phyloP scores from a whole-genome alignment of 352 stramenopile species.

The Pythium aquatile region DNA sequence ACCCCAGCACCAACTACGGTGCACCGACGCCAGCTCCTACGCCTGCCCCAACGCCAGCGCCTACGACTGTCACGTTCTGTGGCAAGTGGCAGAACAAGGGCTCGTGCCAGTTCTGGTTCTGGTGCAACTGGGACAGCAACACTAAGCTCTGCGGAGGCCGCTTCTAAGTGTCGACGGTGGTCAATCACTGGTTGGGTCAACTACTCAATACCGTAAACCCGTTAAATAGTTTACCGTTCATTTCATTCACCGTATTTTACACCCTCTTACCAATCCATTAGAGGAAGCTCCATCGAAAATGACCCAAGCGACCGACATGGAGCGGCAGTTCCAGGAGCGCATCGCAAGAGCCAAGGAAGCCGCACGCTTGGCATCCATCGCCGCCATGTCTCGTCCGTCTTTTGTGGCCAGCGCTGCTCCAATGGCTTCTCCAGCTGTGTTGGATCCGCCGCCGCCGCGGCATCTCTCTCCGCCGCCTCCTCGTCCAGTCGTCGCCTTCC shows the following conservation, averaged over 20 bases:
- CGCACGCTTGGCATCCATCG: conserved; percentile 49
- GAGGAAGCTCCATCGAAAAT: neutral
- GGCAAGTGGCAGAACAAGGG: conserved; percentile 12
- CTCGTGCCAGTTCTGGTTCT: conserved; percentile 24
- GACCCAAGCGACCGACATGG: conserved; percentile 6
- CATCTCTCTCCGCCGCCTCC: neutral
- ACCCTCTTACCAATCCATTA: neutral
- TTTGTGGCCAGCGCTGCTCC: neutral
- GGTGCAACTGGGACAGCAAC: conserved; percentile 22
- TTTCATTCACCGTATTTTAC: neutral
- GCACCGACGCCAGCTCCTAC: neutral
- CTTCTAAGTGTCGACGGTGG: neutral
- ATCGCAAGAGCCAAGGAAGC: conserved; percentile 57
- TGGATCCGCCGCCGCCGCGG: conserved; percentile 5
- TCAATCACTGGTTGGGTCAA: too few relatives aligned
- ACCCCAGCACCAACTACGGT: neutral
- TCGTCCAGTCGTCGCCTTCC: conserved; percentile 7
- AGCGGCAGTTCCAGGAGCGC: conserved; percentile 45
- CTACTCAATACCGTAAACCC: too few relatives aligned
- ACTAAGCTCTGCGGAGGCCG: conserved; percentile 8
- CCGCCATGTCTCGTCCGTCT: conserved; percentile 29
- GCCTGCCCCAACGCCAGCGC: neutral
- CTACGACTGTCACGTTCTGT: conserved; percentile 7
- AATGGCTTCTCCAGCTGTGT: neutral
- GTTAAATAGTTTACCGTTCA: too few relatives aligned